Conservation (phyloP, 2,329 filamentous ascomycete species). For the Pyricularia grisea region DNA sequence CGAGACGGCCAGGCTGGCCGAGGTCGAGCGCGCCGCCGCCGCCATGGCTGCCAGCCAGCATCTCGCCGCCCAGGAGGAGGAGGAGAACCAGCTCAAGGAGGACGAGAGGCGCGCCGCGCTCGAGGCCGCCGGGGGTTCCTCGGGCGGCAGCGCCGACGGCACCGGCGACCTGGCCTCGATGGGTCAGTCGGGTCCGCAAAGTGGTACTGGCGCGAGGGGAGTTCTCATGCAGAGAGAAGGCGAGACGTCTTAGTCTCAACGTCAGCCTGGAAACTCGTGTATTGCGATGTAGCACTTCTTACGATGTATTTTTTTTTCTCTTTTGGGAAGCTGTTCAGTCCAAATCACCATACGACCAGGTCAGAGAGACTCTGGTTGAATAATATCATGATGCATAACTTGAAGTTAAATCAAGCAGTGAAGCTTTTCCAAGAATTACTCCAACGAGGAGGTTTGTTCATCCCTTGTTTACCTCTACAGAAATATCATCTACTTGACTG, state of each 20-base stretch:
- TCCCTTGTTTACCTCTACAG: too few relatives aligned
- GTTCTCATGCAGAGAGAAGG: neutral
- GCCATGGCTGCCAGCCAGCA: constrained; percentile 15
- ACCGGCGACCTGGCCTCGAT: neutral
- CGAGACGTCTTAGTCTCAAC: neutral
- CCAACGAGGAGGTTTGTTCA: neutral
- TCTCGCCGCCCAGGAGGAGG: neutral
- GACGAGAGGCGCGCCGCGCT: neutral
- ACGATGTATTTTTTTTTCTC: neutral
- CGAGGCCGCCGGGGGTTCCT: neutral
- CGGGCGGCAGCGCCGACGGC: neutral
- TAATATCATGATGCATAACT: neutral
- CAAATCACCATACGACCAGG: neutral
- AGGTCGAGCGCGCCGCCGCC: constrained; percentile 31
- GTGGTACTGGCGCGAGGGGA: neutral
- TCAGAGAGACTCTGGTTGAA: neutral
- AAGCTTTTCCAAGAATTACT: neutral
- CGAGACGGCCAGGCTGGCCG: constrained; percentile 46
- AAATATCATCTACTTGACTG: too few relatives aligned
- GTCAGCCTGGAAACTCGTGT: neutral
- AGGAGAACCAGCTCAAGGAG: constrained; percentile 1
- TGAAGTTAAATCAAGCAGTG: neutral
- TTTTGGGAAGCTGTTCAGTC: neutral
- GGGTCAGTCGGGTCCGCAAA: neutral
- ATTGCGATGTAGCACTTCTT: neutral